These are phyloP conservation scores for Penstemon barbatus DNA, from an alignment of 257 asterid genomes.

Conservation along the genomic window DNA sequence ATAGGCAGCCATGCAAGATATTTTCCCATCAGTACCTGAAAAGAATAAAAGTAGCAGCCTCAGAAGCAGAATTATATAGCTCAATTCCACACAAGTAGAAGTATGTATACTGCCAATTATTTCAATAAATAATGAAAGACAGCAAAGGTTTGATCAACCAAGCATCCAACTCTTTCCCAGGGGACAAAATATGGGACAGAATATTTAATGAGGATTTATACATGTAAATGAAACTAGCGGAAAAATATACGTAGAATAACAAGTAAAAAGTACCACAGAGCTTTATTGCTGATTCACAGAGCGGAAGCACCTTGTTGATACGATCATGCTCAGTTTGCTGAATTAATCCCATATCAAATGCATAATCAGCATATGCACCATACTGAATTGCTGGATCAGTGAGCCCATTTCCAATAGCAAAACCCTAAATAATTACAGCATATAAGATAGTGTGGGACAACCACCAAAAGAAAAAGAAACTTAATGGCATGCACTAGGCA, in stretches of 20 bases:
- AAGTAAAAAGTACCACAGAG: constrained; percentile 65
- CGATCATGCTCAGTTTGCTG: constrained; percentile 66
- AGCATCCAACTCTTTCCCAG: not conserved
- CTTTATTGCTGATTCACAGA: constrained; percentile 76
- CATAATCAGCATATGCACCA: constrained; percentile 89
- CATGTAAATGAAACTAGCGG: not conserved
- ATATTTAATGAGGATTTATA: not conserved
- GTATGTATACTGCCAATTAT: not conserved
- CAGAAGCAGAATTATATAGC: constrained; percentile 17
- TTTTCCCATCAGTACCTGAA: constrained; percentile 83
- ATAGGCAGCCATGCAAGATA: constrained; percentile 86
- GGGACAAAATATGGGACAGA: not conserved
- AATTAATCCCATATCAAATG: constrained; percentile 79
- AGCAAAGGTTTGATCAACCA: constrained; percentile 12
- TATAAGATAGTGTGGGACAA: constrained; percentile 26
- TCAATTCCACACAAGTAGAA: constrained; percentile 9
- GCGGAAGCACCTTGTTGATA: constrained; percentile 77
- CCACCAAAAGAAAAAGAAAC: constrained; percentile 8
- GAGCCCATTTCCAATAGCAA: constrained; percentile 94
- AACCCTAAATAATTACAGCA: constrained; percentile 57
- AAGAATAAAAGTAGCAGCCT: constrained; percentile 27
- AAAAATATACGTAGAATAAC: constrained; percentile 8
- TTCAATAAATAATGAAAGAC: constrained; percentile 4
- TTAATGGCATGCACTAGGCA: constrained; percentile 16
- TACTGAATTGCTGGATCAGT: constrained; percentile 93